phyloP scores from a whole-genome alignment of 2,329 filamentous ascomycete species.

The Talaromyces sp. region DNA sequence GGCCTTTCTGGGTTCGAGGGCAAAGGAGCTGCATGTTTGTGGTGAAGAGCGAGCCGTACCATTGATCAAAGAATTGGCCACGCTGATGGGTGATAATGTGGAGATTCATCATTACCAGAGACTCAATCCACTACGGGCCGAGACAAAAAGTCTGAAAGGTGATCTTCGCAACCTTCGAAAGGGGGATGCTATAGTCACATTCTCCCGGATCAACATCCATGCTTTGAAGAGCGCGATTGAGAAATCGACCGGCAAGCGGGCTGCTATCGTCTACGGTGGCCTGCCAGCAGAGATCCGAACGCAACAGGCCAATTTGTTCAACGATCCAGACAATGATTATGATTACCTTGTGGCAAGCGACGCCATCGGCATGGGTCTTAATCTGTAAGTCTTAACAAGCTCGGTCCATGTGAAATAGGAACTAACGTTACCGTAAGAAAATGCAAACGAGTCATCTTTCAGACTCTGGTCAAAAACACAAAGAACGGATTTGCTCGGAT shows the following conservation, averaged over 20 bases:
- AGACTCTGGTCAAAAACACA: constrained; percentile 69
- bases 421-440: constrained; percentile 43
- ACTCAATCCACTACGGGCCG: constrained; percentile 70
- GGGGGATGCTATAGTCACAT: constrained; percentile 85
- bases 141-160: constrained; percentile 59
- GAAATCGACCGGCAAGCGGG: constrained; percentile 67
- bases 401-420: neutral
- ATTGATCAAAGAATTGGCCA: constrained; percentile 72
- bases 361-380: constrained; percentile 95
- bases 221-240: constrained; percentile 75
- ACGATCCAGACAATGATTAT: constrained; percentile 92
- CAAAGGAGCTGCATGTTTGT: constrained; percentile 86
- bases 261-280: constrained; percentile 88
- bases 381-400: constrained; percentile 59
- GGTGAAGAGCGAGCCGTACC: constrained; percentile 81
- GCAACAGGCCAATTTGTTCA: constrained; percentile 88
- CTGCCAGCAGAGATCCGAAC: constrained; percentile 89
- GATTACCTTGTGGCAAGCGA: constrained; percentile 92
- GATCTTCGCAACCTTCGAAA: constrained; percentile 68
- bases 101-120: constrained; percentile 79
- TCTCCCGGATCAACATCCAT: constrained; percentile 79
- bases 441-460: constrained; percentile 86
- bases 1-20: constrained; percentile 80
- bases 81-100: constrained; percentile 74
- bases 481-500: constrained; percentile 58